These are phyloP conservation scores for Acorus calamus DNA, from an alignment of 106 monocot genomes.

Conservation along the genomic window DNA sequence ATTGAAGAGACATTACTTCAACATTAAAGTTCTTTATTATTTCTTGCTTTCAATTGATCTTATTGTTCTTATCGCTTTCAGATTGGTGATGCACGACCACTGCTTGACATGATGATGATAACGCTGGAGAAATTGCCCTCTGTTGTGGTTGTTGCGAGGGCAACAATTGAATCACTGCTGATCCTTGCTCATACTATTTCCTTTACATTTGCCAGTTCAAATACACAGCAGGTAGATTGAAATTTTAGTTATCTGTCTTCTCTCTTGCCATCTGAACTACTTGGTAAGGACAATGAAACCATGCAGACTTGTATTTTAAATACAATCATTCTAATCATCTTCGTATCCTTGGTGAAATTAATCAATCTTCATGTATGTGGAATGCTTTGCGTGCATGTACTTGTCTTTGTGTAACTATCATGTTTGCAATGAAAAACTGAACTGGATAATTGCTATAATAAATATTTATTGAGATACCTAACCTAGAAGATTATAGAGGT, in stretches of 20 bases:
- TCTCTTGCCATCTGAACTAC: not conserved
- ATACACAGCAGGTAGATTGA: conserved; percentile 33
- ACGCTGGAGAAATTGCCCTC: conserved; percentile 66
- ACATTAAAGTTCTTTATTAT: not conserved
- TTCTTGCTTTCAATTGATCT: not conserved
- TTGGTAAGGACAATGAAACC: too few species aligned
- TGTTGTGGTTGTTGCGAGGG: conserved; percentile 49
- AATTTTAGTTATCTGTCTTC: conserved; percentile 1
- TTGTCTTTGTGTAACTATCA: too few species aligned
- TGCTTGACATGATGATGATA: conserved; percentile 88
- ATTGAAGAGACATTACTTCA: too few species aligned
- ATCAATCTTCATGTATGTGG: too few species aligned
- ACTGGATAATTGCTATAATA: too few species aligned
- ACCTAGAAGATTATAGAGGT: too few species aligned
- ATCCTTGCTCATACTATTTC: conserved; percentile 82
- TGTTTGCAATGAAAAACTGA: too few species aligned
- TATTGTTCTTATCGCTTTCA: conserved; percentile 14
- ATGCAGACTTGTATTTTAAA: too few species aligned
- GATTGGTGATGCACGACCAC: conserved; percentile 57
- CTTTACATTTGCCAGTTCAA: conserved; percentile 25
- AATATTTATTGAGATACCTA: too few species aligned
- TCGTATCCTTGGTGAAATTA: too few species aligned
- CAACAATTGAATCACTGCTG: conserved; percentile 74
- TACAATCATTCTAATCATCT: too few species aligned
- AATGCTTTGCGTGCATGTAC: too few species aligned